Conservation (phyloP, 2,329 filamentous ascomycete species). For the Pseudocercospora crystallina region DNA sequence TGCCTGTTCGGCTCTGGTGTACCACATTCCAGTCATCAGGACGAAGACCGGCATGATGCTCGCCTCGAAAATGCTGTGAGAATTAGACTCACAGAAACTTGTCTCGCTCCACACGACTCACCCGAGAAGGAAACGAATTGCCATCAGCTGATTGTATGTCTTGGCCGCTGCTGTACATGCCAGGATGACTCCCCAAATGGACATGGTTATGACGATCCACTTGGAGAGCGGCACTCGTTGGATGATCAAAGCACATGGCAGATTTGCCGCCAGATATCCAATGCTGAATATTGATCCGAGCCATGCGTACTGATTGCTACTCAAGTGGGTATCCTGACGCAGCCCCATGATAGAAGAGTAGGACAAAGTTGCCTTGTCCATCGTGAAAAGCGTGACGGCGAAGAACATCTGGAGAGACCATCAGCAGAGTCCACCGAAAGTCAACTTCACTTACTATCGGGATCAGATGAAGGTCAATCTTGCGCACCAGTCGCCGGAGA, state of each 20-base stretch:
- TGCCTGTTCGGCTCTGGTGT: conserved; percentile 53
- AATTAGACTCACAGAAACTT: too few species aligned
- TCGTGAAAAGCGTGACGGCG: not conserved
- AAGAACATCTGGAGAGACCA: not conserved
- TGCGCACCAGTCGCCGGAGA: not conserved
- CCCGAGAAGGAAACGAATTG: conserved; percentile 52
- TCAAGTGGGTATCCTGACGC: conserved; percentile 1
- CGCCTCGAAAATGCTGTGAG: conserved; percentile 47
- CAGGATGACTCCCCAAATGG: conserved; percentile 58
- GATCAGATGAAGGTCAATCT: conserved; percentile 1
- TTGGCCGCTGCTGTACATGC: conserved; percentile 55
- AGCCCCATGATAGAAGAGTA: conserved; percentile 5
- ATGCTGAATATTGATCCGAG: not conserved
- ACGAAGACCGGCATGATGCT: conserved; percentile 56
- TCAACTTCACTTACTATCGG: not conserved
- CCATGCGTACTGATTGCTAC: not conserved
- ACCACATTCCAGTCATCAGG: conserved; percentile 52
- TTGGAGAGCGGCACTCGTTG: conserved; percentile 5
- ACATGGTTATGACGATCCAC: conserved; percentile 1
- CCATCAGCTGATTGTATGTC: conserved; percentile 50
- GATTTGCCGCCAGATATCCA: not conserved
- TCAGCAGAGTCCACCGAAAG: not conserved
- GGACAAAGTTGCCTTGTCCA: not conserved
- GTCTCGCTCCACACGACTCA: too few species aligned
- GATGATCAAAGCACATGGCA: conserved; percentile 1